phyloP scores from a whole-genome alignment of 441 rosid genomes.

The Breynia disticha region DNA sequence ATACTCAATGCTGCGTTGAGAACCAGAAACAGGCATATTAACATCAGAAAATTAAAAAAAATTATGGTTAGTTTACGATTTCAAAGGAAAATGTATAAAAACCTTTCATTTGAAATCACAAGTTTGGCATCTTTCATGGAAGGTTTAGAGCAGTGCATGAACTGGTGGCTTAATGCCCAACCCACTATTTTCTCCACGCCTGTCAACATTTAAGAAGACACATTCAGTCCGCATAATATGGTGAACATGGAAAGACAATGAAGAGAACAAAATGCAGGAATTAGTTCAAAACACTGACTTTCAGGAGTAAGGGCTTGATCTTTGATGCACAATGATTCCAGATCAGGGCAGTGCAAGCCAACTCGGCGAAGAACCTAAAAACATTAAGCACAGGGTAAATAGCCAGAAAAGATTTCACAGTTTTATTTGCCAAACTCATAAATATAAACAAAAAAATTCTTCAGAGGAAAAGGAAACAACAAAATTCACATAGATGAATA shows the following conservation, averaged over 20 bases:
- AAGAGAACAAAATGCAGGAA: constrained; percentile 6
- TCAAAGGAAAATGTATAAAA: not conserved
- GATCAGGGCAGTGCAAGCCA: constrained; percentile 70
- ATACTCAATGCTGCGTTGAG: constrained; percentile 53
- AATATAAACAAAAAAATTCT: no score
- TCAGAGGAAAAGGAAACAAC: no score
- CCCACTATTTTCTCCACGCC: constrained; percentile 96
- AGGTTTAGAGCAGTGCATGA: constrained; percentile 62
- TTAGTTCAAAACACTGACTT: no score
- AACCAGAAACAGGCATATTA: constrained; percentile 9
- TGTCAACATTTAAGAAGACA: constrained; percentile 18
- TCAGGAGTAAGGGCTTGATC: constrained; percentile 72
- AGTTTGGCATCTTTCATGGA: constrained; percentile 57
- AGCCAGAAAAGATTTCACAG: not conserved
- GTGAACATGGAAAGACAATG: not conserved
- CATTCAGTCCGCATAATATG: constrained; percentile 8
- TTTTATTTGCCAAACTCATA: not conserved
- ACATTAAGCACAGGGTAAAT: constrained; percentile 6
- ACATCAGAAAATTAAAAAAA: constrained; percentile 2
- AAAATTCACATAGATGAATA: no score
- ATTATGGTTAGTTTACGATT: not conserved
- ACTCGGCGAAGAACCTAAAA: constrained; percentile 50
- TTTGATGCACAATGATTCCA: constrained; percentile 58
- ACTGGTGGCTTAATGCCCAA: constrained; percentile 82
- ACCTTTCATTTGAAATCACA: constrained; percentile 75